Conservation (phyloP, 768 basidiomycete species). For the Hortiboletus campestris region DNA sequence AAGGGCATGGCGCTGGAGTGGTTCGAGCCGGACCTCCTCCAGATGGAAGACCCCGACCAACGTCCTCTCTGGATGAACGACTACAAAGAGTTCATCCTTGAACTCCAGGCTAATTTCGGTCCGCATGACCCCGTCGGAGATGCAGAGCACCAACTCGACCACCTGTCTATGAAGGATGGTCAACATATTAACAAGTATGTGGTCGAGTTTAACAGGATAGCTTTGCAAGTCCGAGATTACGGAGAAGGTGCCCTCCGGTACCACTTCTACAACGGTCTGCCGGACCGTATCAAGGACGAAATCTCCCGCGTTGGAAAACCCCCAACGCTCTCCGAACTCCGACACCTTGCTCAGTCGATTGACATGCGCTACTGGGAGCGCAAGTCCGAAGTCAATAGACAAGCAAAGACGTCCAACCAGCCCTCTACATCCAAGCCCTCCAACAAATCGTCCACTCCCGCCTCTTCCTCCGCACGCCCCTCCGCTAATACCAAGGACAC, state of each 20-base stretch:
- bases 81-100: not conserved
- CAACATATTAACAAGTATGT: too few species aligned
- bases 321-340: not conserved
- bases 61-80: not conserved
- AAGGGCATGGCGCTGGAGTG: too few species aligned
- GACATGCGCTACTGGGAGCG: not conserved
- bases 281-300: not conserved
- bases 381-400: not conserved
- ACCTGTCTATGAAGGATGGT: too few species aligned
- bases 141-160: too few species aligned
- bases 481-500: too few species aligned
- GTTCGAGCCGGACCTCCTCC: too few species aligned
- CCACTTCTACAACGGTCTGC: slow-evolving; percentile 11
- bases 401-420: not conserved
- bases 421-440: not conserved
- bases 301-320: not conserved
- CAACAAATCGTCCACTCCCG: not conserved
- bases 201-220: slow-evolving; percentile 5
- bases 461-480: too few species aligned
- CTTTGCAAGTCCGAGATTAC: slow-evolving; percentile 2
- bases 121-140: not conserved
- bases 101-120: not conserved
- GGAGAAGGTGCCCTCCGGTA: not conserved
- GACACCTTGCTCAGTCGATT: not conserved
- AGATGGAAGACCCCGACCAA: not conserved